phyloP scores from a whole-genome alignment of 352 stramenopile genomes.

The Phytophthora agathidicida region DNA sequence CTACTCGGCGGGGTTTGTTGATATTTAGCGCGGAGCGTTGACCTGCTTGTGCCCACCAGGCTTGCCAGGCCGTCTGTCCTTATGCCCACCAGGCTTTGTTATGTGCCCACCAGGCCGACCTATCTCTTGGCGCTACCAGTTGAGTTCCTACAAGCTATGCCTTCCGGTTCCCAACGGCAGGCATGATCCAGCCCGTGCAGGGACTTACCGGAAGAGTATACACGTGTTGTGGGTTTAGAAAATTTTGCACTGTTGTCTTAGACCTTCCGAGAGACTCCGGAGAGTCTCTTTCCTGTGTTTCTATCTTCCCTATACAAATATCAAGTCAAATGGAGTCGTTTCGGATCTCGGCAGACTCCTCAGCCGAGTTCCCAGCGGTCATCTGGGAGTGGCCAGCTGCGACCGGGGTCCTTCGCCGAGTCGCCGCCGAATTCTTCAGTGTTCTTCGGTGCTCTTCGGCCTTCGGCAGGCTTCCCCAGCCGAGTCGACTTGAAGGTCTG shows the following conservation, averaged over 20 bases:
- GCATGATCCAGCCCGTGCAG: not conserved
- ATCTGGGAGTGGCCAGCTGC: too few species aligned
- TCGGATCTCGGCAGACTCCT: not conserved
- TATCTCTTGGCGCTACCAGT: constrained; percentile 7
- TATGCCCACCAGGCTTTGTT: too few species aligned
- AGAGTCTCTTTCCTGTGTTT: not conserved
- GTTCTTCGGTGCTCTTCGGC: too few species aligned
- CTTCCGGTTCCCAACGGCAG: not conserved
- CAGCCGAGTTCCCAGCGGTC: not conserved
- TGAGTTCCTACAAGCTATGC: constrained; percentile 1
- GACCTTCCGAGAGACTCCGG: not conserved
- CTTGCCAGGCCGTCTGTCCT: too few species aligned
- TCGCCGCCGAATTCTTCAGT: too few species aligned
- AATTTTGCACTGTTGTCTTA: not conserved
- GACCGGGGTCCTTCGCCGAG: too few species aligned
- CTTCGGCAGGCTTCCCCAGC: too few species aligned
- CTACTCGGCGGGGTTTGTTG: not conserved
- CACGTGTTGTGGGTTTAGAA: not conserved
- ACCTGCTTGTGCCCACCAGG: too few species aligned
- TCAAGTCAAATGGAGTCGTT: not conserved
- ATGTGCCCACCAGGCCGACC: not conserved
- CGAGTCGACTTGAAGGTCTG: too few species aligned
- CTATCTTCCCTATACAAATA: not conserved
- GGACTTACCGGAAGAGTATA: constrained; percentile 2
- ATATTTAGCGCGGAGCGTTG: too few species aligned